Evolutionary conservation across 371 early-diverging fungal genomes (phyloP), one percentile per base, ranked within the genome.

Genomic region (Lichtheimia corymbifera): DNA sequence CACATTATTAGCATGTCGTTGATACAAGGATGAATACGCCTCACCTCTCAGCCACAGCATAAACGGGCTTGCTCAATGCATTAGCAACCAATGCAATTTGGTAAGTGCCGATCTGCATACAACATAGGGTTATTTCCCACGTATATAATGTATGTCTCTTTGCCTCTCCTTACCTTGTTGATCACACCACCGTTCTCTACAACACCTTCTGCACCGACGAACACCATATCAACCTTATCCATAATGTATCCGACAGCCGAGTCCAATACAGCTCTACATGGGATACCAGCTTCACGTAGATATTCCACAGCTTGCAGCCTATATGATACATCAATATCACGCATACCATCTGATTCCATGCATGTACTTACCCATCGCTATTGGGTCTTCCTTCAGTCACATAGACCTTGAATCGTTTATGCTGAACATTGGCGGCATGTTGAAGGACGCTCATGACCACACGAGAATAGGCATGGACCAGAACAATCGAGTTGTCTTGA

Each of bases 141-240:
- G 91, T 9, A 80, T 67, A 94, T 93, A 18, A 91, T 71, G 91
- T 88, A 61, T 92, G 91, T 83, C 50, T 59, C 24, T 35, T 17
- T 28, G 17, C 13, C 28, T 9, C 9, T 28, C 49, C 51, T 72
- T 64, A 91, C 88, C 78, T 93, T 92, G 71, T 97, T 98, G 67
- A 98, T 91, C 50, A 98, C 71, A 5, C 99, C 99, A 28, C 99
- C 99, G 68, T 96, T 98, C 75, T 96, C 95, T 5, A 95, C 95
- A 3, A 98, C 95, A 41, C 94, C 99, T 76, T 98, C 99, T 13
- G 97, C 99, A 7, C 99, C 99, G 30, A 96, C 97, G 64, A 97
- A 85, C 0, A 96, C 95, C 85, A 93, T 82, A 69, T 96, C 94
- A 15, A 96, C 93, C 70, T 93, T 89, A 64, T 92, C 93, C 84